phyloP scores from a whole-genome alignment of 2,329 filamentous ascomycete genomes.

The Fusarium pseudoanthophilum region DNA sequence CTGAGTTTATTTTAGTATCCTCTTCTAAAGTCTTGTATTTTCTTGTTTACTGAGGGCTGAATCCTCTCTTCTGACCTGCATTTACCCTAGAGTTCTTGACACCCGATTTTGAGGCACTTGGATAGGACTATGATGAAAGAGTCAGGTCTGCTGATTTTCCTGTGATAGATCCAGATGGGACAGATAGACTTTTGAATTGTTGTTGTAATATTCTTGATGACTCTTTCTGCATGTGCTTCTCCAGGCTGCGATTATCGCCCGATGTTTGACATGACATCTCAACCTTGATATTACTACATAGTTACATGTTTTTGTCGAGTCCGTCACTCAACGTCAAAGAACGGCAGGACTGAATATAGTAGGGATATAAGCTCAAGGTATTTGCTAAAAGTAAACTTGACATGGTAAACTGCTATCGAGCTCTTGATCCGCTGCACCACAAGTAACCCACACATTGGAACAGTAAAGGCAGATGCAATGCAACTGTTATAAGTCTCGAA shows the following conservation, averaged over 20 bases:
- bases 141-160: conserved; percentile 4
- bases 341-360: neutral
- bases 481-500: neutral
- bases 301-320: too few species aligned
- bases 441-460: neutral
- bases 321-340: neutral
- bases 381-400: neutral
- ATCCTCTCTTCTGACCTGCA: neutral
- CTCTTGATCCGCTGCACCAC: neutral
- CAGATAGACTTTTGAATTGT: neutral
- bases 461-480: neutral
- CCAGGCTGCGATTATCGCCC: too few species aligned
- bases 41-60: neutral
- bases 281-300: too few species aligned
- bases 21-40: neutral
- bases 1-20: neutral
- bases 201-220: neutral
- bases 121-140: conserved; percentile 1
- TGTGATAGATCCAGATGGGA: neutral
- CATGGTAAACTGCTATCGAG: neutral
- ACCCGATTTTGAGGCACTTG: neutral
- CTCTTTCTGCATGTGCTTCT: neutral
- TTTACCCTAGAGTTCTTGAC: conserved; percentile 9
- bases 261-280: too few species aligned
- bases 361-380: neutral